phyloP scores from a whole-genome alignment of 768 basidiomycete genomes.

The Leccinum rimulosum region DNA sequence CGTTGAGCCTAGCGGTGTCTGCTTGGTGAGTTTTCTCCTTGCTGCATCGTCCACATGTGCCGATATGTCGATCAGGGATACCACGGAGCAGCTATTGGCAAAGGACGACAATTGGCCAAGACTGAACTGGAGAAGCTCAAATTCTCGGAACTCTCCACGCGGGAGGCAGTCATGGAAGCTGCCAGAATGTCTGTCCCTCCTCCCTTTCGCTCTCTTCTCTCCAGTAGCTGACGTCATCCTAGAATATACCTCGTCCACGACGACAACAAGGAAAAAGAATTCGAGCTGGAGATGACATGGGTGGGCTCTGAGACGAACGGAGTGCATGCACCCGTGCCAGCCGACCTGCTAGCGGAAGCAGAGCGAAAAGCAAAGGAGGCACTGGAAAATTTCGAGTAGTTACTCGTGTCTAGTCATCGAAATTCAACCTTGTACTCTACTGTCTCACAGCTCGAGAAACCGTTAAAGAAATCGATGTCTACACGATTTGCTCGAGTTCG shows the following conservation, averaged over 20 bases:
- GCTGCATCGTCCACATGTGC: neutral
- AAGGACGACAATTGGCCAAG: constrained; percentile 97
- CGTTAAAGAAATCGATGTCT: constrained; percentile 21
- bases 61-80: constrained; percentile 63
- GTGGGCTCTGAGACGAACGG: constrained; percentile 81
- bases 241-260: constrained; percentile 98
- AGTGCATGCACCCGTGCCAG: constrained; percentile 79
- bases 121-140: constrained; percentile 98
- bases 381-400: constrained; percentile 63
- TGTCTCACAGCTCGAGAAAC: neutral
- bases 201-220: neutral
- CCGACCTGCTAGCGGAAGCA: constrained; percentile 80
- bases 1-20: constrained; percentile 93
- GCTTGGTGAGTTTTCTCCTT: constrained; percentile 55
- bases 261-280: constrained; percentile 97
- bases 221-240: constrained; percentile 10
- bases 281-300: constrained; percentile 98
- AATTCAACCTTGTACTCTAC: constrained; percentile 14
- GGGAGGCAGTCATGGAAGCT: constrained; percentile 89
- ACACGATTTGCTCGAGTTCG: constrained; percentile 91
- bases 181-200: constrained; percentile 80
- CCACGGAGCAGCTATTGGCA: constrained; percentile 94
- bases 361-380: constrained; percentile 85
- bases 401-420: constrained; percentile 21
- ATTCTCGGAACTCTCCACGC: constrained; percentile 70